A percentile compares a stretch with the other conserved stretches of the same genome.
phyloP scores from a whole-genome alignment of 768 basidiomycete genomes.

The Sistotremastrum niveocremeum region DNA sequence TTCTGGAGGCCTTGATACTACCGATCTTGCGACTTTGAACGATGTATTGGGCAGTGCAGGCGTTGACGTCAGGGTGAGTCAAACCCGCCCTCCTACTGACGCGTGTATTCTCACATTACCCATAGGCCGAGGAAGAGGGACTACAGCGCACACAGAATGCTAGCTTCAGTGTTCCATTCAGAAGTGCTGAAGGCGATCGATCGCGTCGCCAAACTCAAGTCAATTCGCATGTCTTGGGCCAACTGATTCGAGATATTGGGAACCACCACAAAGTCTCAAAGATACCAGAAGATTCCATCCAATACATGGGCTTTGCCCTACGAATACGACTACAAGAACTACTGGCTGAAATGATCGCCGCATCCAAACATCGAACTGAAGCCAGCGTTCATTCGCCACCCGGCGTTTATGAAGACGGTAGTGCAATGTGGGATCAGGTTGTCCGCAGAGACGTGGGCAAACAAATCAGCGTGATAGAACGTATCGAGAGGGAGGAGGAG shows the following conservation, averaged over 20 bases:
- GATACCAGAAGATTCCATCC: slow-evolving; percentile 57
- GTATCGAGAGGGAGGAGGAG: slow-evolving; percentile 76
- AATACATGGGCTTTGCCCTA: slow-evolving; percentile 69
- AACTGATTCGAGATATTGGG: slow-evolving; percentile 55
- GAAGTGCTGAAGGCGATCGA: neutral
- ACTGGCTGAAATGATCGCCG: slow-evolving; percentile 51
- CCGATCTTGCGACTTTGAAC: slow-evolving; percentile 67
- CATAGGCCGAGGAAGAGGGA: slow-evolving; percentile 75
- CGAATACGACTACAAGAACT: slow-evolving; percentile 62
- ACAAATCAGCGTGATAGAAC: slow-evolving; percentile 63
- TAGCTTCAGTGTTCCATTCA: slow-evolving; percentile 33
- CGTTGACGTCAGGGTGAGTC: slow-evolving; percentile 63
- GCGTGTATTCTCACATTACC: neutral
- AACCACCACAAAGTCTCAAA: slow-evolving; percentile 54
- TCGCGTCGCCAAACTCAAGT: slow-evolving; percentile 21
- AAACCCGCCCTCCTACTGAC: neutral
- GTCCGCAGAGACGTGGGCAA: slow-evolving; percentile 72
- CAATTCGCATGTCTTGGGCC: slow-evolving; percentile 47
- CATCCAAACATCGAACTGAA: slow-evolving; percentile 54
- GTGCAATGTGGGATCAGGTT: slow-evolving; percentile 73
- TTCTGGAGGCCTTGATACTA: slow-evolving; percentile 35
- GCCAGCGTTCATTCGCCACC: slow-evolving; percentile 57
- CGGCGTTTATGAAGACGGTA: slow-evolving; percentile 44
- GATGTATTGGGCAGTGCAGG: slow-evolving; percentile 81
- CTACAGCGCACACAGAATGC: slow-evolving; percentile 49